Conservation (phyloP, 495 filamentous ascomycete genomes). For the Penicillium cataractarum region DNA sequence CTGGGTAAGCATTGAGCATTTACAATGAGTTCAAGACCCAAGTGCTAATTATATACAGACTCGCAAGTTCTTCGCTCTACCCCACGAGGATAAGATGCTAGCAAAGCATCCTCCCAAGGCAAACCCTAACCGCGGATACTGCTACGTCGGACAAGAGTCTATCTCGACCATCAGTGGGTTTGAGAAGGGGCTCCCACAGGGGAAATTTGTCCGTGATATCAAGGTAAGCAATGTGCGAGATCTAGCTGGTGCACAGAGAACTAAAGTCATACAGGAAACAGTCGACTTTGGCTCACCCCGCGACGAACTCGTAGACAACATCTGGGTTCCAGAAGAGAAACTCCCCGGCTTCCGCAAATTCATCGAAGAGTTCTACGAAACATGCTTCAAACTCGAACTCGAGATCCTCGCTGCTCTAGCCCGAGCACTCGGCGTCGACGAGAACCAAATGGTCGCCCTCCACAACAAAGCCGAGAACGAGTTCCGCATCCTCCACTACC, state of each 20-base stretch:
- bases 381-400: slow-evolving; percentile 42
- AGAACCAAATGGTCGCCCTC: slow-evolving; percentile 48
- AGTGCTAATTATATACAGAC: not conserved
- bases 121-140: slow-evolving; percentile 60
- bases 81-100: slow-evolving; percentile 45
- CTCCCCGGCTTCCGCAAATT: slow-evolving; percentile 65
- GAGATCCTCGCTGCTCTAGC: slow-evolving; percentile 49
- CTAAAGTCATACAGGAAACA: slow-evolving; percentile 54
- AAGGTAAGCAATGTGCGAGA: slow-evolving; percentile 17
- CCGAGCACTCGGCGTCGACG: slow-evolving; percentile 47
- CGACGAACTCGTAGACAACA: slow-evolving; percentile 53
- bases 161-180: slow-evolving; percentile 58
- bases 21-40: not conserved
- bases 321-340: slow-evolving; percentile 59
- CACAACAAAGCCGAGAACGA: slow-evolving; percentile 57
- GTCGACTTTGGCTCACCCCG: slow-evolving; percentile 60
- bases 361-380: slow-evolving; percentile 51
- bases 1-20: slow-evolving; percentile 17
- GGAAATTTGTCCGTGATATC: slow-evolving; percentile 29
- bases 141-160: slow-evolving; percentile 53
- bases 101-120: slow-evolving; percentile 60
- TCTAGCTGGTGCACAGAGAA: not conserved
- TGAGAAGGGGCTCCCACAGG: slow-evolving; percentile 37
- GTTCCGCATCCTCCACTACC: slow-evolving; percentile 49
- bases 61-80: slow-evolving; percentile 45